Conservation (phyloP, 2,329 filamentous ascomycete species). For the Sporothrix mexicana region DNA sequence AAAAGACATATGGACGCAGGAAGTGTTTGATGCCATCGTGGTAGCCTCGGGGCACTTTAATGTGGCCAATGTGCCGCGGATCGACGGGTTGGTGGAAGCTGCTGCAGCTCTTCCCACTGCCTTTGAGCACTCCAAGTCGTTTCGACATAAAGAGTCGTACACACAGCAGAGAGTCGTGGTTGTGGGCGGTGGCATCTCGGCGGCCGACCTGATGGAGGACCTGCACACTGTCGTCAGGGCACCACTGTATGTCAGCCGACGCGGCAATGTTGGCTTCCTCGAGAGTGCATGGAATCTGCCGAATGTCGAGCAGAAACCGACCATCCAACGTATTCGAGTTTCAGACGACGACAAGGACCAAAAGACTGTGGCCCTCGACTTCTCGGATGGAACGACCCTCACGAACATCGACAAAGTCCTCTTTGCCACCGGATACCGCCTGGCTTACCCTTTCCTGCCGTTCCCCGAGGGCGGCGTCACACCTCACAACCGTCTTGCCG, state of each 20-base stretch:
- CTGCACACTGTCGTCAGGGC: slow-evolving; percentile 53
- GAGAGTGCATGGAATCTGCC: slow-evolving; percentile 63
- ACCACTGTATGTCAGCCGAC: slow-evolving; percentile 56
- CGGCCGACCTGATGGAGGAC: slow-evolving; percentile 62
- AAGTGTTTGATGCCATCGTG: slow-evolving; percentile 49
- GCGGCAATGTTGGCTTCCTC: slow-evolving; percentile 57
- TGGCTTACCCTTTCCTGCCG: slow-evolving; percentile 66
- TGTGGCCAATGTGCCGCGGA: slow-evolving; percentile 48
- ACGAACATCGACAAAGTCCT: slow-evolving; percentile 66
- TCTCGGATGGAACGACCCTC: slow-evolving; percentile 61
- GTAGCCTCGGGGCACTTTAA: slow-evolving; percentile 51
- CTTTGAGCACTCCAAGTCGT: slow-evolving; percentile 49
- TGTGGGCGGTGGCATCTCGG: slow-evolving; percentile 64
- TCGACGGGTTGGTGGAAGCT: slow-evolving; percentile 49
- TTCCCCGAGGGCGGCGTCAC: slow-evolving; percentile 42
- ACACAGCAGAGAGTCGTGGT: slow-evolving; percentile 56
- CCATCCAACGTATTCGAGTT: slow-evolving; percentile 59
- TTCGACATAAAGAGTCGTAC: neutral
- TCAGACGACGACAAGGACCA: slow-evolving; percentile 43
- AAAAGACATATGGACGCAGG: slow-evolving; percentile 49
- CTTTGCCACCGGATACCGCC: slow-evolving; percentile 71
- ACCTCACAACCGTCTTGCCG: slow-evolving; percentile 56
- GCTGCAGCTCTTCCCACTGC: slow-evolving; percentile 45
- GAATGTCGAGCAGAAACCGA: slow-evolving; percentile 50
- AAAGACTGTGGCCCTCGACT: slow-evolving; percentile 51